Evolutionary conservation across 371 early-diverging fungal genomes (phyloP), one percentile per base, ranked within the genome.

Genomic region (Sporodiniella umbellata): DNA sequence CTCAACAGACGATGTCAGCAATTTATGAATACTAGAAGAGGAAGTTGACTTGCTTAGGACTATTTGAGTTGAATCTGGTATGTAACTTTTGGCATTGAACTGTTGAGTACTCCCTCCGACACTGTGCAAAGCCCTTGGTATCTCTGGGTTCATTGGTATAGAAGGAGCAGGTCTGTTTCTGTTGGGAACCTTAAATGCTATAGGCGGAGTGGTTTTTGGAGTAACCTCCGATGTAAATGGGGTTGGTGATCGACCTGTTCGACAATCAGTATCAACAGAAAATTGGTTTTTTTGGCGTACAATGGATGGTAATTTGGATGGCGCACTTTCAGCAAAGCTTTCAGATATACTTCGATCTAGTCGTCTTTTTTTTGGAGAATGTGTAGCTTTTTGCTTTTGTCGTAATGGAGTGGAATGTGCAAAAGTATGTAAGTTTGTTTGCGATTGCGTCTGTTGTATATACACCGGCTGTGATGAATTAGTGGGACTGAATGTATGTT

Each of bases 1-100:
- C 30, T 59, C 60, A 10, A 50, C 42, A 4, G 54, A 45, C 1
- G 54, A 42, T 21, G 54, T 54, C 11, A 59, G 33, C 12, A 59
- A 24, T 35, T 54, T 49, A 18, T 50, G 60, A 10, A 59, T 59
- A 30, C 23, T 49, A 2, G 48, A 43, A 4, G 42, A 35, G 14
- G 40, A 18, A 12, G 30, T 37, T 22, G 47, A 33, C 15, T 37
- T 33, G 17, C 12, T n/a, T 28, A 37, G 12, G 10, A 24, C 42
- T 2, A 44, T 39, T 31, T 50, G 38, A 15, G 38, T 17, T 39
- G 43, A 25, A 12, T 53, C 53, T 53, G 59, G 59, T 54, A 59
- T 58, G 53, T 51, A 52, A 33, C 52, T 58, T 35, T 45, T 42
- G 44, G 48, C 43, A 31, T 19, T 48, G 7, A 15, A 8, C 25